These are phyloP conservation scores for Theileria parva DNA, from an alignment of 169 alveolate species.

Conservation along the genomic window DNA sequence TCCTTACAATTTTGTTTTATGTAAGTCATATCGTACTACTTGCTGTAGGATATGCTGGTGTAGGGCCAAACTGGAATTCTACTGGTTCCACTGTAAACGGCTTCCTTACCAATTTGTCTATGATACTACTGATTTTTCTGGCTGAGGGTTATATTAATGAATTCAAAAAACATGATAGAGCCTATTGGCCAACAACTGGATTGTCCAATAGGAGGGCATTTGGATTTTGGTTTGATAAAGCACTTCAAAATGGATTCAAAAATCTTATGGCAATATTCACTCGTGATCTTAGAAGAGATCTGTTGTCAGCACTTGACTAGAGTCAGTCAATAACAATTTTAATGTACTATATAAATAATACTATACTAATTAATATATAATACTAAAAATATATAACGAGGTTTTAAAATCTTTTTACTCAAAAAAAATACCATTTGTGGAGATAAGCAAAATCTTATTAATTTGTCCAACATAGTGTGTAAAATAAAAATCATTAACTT, in stretches of 20 bases:
- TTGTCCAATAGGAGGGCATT: background rate
- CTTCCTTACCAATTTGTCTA: background rate
- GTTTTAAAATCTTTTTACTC: background rate
- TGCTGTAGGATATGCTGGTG: no score
- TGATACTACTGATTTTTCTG: background rate
- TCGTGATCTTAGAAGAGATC: background rate
- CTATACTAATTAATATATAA: no score
- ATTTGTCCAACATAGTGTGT: no score
- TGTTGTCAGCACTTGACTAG: background rate
- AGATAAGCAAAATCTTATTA: background rate
- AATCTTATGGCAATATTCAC: background rate
- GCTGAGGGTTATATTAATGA: conserved; percentile 9
- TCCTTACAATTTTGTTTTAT: no score
- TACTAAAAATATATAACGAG: no score
- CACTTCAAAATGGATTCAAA: background rate
- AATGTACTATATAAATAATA: no score
- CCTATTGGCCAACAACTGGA: conserved; percentile 16
- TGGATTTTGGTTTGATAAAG: conserved; percentile 19
- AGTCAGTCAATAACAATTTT: no score
- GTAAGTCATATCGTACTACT: no score
- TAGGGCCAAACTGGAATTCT: background rate
- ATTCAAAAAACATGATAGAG: conserved; percentile 3
- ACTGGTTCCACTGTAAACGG: background rate
- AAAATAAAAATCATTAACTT: no score
- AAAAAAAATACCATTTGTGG: background rate